A percentile compares a stretch with the other conserved stretches of the same genome.
Conservation (phyloP, 1,284 basidiomycete species). For the Kwoniella shivajii region DNA sequence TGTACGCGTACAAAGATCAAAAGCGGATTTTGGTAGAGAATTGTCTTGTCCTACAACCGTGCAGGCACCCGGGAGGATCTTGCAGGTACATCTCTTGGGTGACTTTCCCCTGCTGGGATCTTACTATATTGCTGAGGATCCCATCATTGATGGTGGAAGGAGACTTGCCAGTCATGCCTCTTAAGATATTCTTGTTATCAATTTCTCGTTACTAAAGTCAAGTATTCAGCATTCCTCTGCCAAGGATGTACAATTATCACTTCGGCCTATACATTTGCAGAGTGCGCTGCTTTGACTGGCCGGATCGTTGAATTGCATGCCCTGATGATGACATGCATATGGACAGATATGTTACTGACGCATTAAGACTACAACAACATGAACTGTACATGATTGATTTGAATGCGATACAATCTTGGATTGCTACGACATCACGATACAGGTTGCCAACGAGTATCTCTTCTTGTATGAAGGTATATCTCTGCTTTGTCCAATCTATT, state of each 20-base stretch:
- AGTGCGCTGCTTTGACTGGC: too few relatives aligned
- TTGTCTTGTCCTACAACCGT: conserved; percentile 12
- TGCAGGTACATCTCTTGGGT: conserved; percentile 36
- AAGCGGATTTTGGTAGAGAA: too few relatives aligned
- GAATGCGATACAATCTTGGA: background rate
- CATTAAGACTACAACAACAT: background rate
- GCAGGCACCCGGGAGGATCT: conserved; percentile 32
- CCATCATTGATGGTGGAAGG: conserved; percentile 39
- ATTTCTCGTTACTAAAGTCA: background rate
- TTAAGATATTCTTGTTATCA: too few relatives aligned
- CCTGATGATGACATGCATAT: background rate
- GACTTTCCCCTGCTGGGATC: conserved; percentile 31
- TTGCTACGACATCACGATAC: conserved; percentile 7
- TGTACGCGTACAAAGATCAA: too few relatives aligned
- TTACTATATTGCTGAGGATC: conserved; percentile 27
- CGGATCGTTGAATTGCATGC: background rate
- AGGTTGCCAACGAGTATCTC: conserved; percentile 63
- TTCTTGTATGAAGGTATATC: conserved; percentile 66
- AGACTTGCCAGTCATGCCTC: conserved; percentile 21
- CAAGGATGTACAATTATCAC: background rate
- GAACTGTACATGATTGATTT: background rate
- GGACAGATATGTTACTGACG: background rate
- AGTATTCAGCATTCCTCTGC: background rate
- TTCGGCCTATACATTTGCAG: too few relatives aligned
- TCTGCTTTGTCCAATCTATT: conserved; percentile 54